phyloP scores from a whole-genome alignment of 768 basidiomycete genomes.

The Kondoa malvinella region DNA sequence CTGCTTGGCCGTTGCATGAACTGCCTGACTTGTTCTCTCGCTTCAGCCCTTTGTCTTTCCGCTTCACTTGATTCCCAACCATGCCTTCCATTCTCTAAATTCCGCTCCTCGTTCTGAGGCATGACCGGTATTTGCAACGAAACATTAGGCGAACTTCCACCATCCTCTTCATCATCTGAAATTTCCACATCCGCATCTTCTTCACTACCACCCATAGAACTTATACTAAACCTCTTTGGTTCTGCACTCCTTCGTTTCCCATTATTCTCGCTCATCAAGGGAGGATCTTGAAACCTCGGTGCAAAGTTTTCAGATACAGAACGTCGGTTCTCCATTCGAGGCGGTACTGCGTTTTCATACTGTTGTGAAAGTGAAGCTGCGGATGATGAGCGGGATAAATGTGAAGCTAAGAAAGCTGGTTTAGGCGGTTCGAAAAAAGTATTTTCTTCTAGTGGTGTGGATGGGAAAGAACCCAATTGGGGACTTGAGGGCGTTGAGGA shows the following conservation, averaged over 20 bases:
- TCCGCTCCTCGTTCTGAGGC: too few species aligned
- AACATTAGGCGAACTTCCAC: too few species aligned
- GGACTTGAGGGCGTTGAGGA: not conserved
- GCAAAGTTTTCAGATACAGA: too few species aligned
- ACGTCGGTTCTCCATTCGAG: not conserved
- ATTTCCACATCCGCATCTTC: not conserved
- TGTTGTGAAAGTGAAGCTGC: not conserved
- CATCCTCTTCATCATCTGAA: not conserved
- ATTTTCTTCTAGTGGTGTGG: not conserved
- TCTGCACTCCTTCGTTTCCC: not conserved
- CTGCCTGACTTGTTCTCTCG: not conserved
- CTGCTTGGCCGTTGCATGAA: not conserved
- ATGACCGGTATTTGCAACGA: too few species aligned
- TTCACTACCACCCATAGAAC: not conserved
- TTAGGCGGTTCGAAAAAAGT: not conserved
- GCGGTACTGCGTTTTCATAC: not conserved
- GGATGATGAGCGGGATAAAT: not conserved
- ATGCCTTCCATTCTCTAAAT: too few species aligned
- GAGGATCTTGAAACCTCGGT: too few species aligned
- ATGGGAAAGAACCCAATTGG: not conserved
- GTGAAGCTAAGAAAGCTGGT: not conserved
- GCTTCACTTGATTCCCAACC: constrained; percentile 1
- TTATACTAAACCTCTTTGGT: not conserved
- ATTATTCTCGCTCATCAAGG: too few species aligned
- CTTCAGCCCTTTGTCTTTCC: not conserved